Percentiles rank a stretch among this genome's conserved stretches.
Evolutionary conservation across 164 flowering plant genomes (phyloP).

Genomic region (Vitis amurensis): DNA sequence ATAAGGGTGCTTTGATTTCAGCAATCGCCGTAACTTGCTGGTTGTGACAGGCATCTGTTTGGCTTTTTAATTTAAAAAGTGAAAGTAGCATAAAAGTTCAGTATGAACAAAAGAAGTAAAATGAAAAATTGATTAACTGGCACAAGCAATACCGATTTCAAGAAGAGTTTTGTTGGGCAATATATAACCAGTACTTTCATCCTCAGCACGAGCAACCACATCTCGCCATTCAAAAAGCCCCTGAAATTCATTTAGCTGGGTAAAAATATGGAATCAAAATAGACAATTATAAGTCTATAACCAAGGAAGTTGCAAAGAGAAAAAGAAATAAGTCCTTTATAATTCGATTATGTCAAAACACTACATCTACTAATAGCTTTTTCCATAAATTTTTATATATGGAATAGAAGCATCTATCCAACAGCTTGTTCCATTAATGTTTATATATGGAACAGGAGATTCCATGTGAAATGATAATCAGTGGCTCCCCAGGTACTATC

Average conservation of each 20-base stretch:
- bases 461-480: background rate
- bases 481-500: background rate
- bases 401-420: background rate
- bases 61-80: slow-evolving; percentile 48
- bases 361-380: too few species aligned
- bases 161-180: slow-evolving; percentile 87
- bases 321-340: background rate
- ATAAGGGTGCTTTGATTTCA: slow-evolving; percentile 76
- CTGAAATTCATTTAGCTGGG: slow-evolving; percentile 34
- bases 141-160: slow-evolving; percentile 67
- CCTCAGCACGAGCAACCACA: slow-evolving; percentile 84
- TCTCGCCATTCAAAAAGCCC: slow-evolving; percentile 96
- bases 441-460: background rate
- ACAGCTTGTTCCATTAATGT: background rate
- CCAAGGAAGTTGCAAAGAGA: background rate
- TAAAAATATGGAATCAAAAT: background rate
- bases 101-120: background rate
- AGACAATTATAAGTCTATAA: background rate
- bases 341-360: too few species aligned
- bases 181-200: slow-evolving; percentile 97
- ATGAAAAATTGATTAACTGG: background rate
- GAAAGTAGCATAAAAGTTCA: background rate
- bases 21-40: slow-evolving; percentile 52
- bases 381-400: too few species aligned
- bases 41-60: slow-evolving; percentile 76